A percentile compares a stretch with the other conserved stretches of the same genome.
phyloP scores from a whole-genome alignment of 257 asterid species.

The Capsicum baccatum region DNA sequence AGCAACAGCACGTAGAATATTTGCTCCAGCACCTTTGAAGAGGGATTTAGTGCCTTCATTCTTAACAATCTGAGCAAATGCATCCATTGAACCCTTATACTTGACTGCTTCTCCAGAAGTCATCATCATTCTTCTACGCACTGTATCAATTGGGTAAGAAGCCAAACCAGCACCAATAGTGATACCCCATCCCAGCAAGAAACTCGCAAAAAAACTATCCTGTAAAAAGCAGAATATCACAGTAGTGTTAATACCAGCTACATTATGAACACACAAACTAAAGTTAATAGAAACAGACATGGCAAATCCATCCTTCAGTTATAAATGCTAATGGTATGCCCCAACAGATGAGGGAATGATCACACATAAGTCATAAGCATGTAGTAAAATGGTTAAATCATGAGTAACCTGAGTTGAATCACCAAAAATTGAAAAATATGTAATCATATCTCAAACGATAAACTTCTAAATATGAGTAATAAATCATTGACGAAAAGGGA shows the following conservation, averaged over 20 bases:
- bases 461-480: not conserved
- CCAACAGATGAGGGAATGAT: constrained; percentile 6
- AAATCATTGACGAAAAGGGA: not conserved
- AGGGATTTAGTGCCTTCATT: constrained; percentile 72
- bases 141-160: constrained; percentile 78
- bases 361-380: not conserved
- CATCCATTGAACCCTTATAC: constrained; percentile 66
- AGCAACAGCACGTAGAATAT: constrained; percentile 76
- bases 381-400: not conserved
- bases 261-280: not conserved
- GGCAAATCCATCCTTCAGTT: not conserved
- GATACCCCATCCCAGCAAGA: constrained; percentile 82
- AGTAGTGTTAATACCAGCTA: constrained; percentile 16
- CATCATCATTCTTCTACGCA: constrained; percentile 92
- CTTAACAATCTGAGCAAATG: constrained; percentile 64
- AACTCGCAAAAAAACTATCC: constrained; percentile 83
- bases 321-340: not conserved
- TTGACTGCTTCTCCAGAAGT: constrained; percentile 85
- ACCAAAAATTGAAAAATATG: not conserved
- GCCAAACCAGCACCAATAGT: constrained; percentile 79
- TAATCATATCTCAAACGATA: not conserved
- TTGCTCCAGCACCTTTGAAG: constrained; percentile 87
- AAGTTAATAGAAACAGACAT: not conserved
- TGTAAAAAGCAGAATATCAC: constrained; percentile 37
- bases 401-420: not conserved